Base-by-base conservation (phyloP, 805 yeast genomes). In the Yarrowia osloensis region DNA sequence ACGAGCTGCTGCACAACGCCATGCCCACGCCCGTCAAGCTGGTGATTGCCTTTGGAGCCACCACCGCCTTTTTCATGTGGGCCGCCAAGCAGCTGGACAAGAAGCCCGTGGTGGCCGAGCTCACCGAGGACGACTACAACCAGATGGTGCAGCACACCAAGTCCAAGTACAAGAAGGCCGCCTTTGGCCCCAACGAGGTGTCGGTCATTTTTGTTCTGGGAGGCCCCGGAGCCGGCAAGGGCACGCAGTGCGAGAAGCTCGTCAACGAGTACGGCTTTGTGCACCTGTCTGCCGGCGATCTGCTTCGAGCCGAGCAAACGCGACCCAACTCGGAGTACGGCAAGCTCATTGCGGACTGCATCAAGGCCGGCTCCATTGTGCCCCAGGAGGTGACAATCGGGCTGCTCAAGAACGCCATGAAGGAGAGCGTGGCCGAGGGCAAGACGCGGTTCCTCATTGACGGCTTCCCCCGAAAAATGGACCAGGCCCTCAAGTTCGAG, bases 391-490 rank as follows among this genome's bases (percentile, higher is more conserved):
- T 94, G 67, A 95, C 99, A 1, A 83, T 94, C 72, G 94, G 91
- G 1, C 80, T 94, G 67, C 82, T 94, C 74, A 85, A 88, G 73
- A 87, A 89, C 70, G 96, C 97, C 11, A 92, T 94, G 79, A 73
- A 79, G 44, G 88, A 83, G 37, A 69, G 67, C 19, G 69, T 72
- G 59, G 73, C 81, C n/a, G 88, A 89, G 17, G 81, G 82, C 12
- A 78, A 78, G 26, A 82, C 81, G 65, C 86, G 86, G 71, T 94
- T 93, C 77, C 80, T 94, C 73, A 87, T 94, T 65, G 99, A 94
- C 77, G 99, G 99, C 0, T 94, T 95, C 84, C 99, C 99, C 59
- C 85, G 98, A 76, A 91, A 93, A 77, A 94, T 95, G 98, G 98
- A 95, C 78, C 99, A 94, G 81, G 98, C 98, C 0, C 68, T 89